Percentiles rank a stretch among this genome's conserved stretches.
Conservation (phyloP, 495 filamentous ascomycete genomes). For the Durotheca rogersii region DNA sequence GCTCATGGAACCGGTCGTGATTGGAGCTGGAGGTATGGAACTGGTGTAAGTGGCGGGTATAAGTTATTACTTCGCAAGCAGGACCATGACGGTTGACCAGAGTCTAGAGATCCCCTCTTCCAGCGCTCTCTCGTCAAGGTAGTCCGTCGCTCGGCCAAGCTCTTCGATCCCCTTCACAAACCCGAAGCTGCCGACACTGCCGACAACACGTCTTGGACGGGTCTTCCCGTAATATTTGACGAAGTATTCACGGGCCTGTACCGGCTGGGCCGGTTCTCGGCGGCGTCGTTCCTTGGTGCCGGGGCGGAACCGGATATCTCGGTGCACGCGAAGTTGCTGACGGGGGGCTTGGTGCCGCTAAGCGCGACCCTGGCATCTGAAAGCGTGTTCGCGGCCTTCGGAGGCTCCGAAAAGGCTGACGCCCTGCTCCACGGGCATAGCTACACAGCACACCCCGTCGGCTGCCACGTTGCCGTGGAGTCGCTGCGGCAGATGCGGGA, state of each 20-base stretch:
- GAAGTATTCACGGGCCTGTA: slow-evolving; percentile 83
- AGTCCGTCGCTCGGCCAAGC: slow-evolving; percentile 55
- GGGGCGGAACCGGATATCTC: slow-evolving; percentile 65
- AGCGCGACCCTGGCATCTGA: slow-evolving; percentile 68
- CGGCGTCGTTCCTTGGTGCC: slow-evolving; percentile 62
- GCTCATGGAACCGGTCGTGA: slow-evolving; percentile 71
- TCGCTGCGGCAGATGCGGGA: slow-evolving; percentile 55
- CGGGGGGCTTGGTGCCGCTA: slow-evolving; percentile 74
- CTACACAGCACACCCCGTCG: slow-evolving; percentile 77
- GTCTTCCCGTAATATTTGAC: slow-evolving; percentile 73
- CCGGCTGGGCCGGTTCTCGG: slow-evolving; percentile 66
- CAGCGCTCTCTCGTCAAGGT: slow-evolving; percentile 64
- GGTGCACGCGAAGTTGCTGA: slow-evolving; percentile 76
- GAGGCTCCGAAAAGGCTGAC: slow-evolving; percentile 65
- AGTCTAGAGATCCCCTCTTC: slow-evolving; percentile 70
- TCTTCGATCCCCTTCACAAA: slow-evolving; percentile 49
- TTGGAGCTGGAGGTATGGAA: slow-evolving; percentile 77
- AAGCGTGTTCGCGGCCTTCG: slow-evolving; percentile 69
- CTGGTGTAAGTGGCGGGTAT: slow-evolving; percentile 57
- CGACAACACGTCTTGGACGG: slow-evolving; percentile 54
- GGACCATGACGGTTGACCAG: slow-evolving; percentile 14
- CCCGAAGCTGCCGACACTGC: slow-evolving; percentile 6
- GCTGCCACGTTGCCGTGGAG: slow-evolving; percentile 67
- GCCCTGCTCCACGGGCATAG: slow-evolving; percentile 78
- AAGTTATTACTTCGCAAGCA: background rate